phyloP scores from a whole-genome alignment of 495 filamentous ascomycete species.

The Cairneyella variabilis region DNA sequence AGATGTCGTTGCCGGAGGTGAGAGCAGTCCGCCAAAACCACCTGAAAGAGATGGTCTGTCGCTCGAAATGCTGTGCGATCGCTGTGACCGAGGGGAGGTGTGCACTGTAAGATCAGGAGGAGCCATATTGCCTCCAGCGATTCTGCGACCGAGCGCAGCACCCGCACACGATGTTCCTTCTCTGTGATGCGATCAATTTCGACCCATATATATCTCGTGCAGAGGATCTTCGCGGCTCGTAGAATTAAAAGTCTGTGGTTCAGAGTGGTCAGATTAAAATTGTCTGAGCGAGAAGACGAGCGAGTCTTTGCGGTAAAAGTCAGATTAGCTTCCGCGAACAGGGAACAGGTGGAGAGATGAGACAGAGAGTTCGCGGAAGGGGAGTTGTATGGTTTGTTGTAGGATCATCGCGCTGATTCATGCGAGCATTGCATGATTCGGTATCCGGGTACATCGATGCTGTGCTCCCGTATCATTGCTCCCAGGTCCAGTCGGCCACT shows the following conservation, averaged over 20 bases:
- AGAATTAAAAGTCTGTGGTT: no score
- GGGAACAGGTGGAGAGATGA: neutral
- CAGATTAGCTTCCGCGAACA: neutral
- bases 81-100: slow-evolving; percentile 4
- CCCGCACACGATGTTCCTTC: neutral
- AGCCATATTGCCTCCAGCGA: slow-evolving; percentile 1
- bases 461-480: neutral
- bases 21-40: slow-evolving; percentile 45
- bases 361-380: neutral
- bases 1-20: slow-evolving; percentile 61
- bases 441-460: neutral
- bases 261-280: no score
- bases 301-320: neutral
- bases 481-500: no score
- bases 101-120: slow-evolving; percentile 10
- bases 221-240: no score
- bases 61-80: slow-evolving; percentile 51
- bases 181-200: neutral
- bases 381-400: slow-evolving; percentile 3
- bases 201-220: no score
- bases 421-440: neutral
- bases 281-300: no score
- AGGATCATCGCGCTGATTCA: neutral
- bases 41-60: slow-evolving; percentile 48
- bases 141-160: neutral